These are phyloP conservation scores for Paecilomyces sp. DNA, from an alignment of 2,329 filamentous ascomycete species.

Conservation along the genomic window DNA sequence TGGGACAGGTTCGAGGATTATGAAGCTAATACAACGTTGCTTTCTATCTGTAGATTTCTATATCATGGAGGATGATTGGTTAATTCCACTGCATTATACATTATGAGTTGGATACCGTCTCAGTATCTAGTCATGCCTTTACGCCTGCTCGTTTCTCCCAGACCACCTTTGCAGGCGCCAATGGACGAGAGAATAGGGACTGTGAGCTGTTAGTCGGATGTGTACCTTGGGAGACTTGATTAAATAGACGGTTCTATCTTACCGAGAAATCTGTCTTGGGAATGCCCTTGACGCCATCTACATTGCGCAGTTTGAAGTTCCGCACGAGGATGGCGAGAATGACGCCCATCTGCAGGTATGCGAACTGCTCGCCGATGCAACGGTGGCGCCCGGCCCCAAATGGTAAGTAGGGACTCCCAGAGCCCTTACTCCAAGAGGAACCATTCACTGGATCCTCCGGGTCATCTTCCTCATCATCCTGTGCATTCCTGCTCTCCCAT, in stretches of 20 bases:
- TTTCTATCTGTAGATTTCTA: neutral
- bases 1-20: neutral
- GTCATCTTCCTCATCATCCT: conserved; percentile 47
- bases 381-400: conserved; percentile 90
- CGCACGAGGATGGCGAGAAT: conserved; percentile 73
- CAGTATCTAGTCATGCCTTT: neutral
- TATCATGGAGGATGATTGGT: neutral
- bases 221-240: neutral
- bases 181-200: conserved; percentile 6
- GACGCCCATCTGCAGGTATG: conserved; percentile 83
- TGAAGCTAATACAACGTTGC: neutral
- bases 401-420: conserved; percentile 81
- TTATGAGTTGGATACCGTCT: neutral
- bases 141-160: conserved; percentile 2
- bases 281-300: conserved; percentile 46
- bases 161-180: neutral
- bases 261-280: neutral
- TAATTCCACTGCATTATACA: neutral
- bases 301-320: conserved; percentile 70
- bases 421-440: conserved; percentile 77
- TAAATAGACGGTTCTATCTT: neutral
- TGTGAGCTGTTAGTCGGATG: neutral
- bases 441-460: neutral
- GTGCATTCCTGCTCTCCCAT: conserved; percentile 57
- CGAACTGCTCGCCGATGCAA: conserved; percentile 96